phyloP scores from a whole-genome alignment of 2,329 filamentous ascomycete species.

The Colletotrichum sp. region DNA sequence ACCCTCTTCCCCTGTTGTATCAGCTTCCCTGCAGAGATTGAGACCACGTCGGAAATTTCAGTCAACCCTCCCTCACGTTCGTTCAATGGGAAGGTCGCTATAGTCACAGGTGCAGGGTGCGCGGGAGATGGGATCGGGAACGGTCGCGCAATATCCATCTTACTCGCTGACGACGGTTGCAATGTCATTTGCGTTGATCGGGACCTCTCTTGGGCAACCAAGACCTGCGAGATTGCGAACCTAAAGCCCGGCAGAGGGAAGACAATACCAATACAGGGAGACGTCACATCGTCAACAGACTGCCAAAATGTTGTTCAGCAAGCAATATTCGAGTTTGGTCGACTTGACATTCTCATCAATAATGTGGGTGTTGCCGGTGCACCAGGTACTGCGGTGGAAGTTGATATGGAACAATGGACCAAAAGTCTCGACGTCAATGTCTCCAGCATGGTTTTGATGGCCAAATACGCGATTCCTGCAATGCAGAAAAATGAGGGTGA shows the following conservation, averaged over 20 bases:
- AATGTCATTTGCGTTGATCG: slow-evolving; percentile 64
- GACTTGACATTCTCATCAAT: slow-evolving; percentile 68
- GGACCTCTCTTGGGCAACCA: slow-evolving; percentile 51
- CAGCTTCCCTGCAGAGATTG: not conserved
- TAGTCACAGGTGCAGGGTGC: slow-evolving; percentile 65
- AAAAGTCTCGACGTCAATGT: slow-evolving; percentile 52
- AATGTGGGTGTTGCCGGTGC: slow-evolving; percentile 68
- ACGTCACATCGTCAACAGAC: slow-evolving; percentile 60
- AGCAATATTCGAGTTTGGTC: slow-evolving; percentile 54
- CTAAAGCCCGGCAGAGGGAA: slow-evolving; percentile 39
- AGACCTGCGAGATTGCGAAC: slow-evolving; percentile 59
- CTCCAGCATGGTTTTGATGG: slow-evolving; percentile 23
- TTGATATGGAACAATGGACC: slow-evolving; percentile 64
- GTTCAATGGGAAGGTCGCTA: slow-evolving; percentile 40
- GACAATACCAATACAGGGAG: slow-evolving; percentile 49
- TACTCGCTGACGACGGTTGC: slow-evolving; percentile 64
- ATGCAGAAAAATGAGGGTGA: slow-evolving; percentile 50
- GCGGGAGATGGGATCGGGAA: slow-evolving; percentile 64
- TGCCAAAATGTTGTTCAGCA: slow-evolving; percentile 48
- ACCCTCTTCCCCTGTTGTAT: not conserved
- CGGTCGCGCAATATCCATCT: slow-evolving; percentile 61
- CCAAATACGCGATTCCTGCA: slow-evolving; percentile 18
- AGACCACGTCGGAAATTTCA: not conserved
- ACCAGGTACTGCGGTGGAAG: slow-evolving; percentile 62
- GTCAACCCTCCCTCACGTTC: slow-evolving; percentile 27